Evolutionary conservation across 306 rosid genomes (phyloP), one percentile per base, ranked within the genome.

Genomic region (Alnus glutinosa): DNA sequence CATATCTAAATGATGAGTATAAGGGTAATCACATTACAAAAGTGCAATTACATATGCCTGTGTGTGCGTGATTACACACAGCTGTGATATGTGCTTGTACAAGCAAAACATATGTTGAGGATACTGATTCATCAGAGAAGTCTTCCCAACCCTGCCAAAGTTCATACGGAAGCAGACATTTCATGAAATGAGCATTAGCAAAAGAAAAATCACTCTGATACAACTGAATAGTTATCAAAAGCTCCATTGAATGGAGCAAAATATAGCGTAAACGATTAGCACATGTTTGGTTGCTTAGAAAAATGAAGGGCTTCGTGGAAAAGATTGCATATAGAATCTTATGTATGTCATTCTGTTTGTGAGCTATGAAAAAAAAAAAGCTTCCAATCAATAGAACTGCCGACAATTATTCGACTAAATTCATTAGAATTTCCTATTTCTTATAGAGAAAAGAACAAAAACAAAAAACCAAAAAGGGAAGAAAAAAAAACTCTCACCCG

Each of bases 71-170:
- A 4, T 9, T 9, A 7, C 51, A 48, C 12, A 48, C 51, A 13
- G 9, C 51, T 48, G 51, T 48, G 51, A 39, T 39, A 28, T 61
- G 37, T 61, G 68, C 15, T 9, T 7, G 36, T 70, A 19, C 32
- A 70, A 70, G 37, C 18, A 70, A n/a, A 70, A 39, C 28, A 37
- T 39, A 39, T 37, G 14, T 57, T 46, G 55, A 68, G 64, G 19
- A 70, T 82, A 88, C 92, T 88, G 92, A 78, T 88, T 88, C 90
- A 88, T 86, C 48, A 88, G 79, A 84, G 92, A 88, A 13, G 92
- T 88, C 81, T 88, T 88, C 76, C 92, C 92, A 75, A 88, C 92
- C 80, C 92, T 88, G 90, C 83, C 83, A 82, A 75, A 77, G 32
- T 39, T 39, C 2, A 39, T 0, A 42, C 7, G 39, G 42, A 23